phyloP scores from a whole-genome alignment of 2,329 filamentous ascomycete species.

The Arthrobotrys musiformis region DNA sequence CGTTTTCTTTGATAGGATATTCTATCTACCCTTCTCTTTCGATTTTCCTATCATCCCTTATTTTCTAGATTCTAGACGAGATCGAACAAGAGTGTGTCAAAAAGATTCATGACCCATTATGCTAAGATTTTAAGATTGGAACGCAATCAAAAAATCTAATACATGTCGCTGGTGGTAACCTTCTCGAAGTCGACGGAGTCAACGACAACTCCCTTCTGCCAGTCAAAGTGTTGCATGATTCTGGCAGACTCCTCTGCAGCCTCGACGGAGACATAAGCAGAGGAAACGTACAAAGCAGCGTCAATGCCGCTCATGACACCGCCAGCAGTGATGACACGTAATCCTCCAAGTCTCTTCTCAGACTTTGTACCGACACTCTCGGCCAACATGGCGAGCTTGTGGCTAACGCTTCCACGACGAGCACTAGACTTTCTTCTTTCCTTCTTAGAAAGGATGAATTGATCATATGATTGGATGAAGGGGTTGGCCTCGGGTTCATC shows the following conservation, averaged over 20 bases:
- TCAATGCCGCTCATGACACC: constrained; percentile 83
- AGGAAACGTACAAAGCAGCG: constrained; percentile 84
- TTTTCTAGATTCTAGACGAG: constrained; percentile 36
- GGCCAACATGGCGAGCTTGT: constrained; percentile 34
- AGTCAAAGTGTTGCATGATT: constrained; percentile 78
- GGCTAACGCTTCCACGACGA: constrained; percentile 78
- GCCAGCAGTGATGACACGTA: constrained; percentile 81
- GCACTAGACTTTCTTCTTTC: constrained; percentile 86
- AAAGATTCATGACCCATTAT: constrained; percentile 17
- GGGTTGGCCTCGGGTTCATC: constrained; percentile 66
- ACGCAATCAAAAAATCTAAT: background rate
- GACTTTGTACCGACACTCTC: constrained; percentile 33
- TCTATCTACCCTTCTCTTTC: constrained; percentile 41
- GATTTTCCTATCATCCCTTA: constrained; percentile 28
- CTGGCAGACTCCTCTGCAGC: constrained; percentile 79
- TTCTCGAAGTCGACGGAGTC: constrained; percentile 79
- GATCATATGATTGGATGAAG: constrained; percentile 64
- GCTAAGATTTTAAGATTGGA: background rate
- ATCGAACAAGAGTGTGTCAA: constrained; percentile 14
- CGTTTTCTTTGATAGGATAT: background rate
- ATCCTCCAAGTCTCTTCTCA: constrained; percentile 71
- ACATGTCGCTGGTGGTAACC: background rate
- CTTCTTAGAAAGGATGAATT: constrained; percentile 70
- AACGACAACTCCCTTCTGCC: constrained; percentile 85
- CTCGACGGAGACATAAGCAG: constrained; percentile 81